Percentiles rank a stretch among this genome's conserved stretches.
Conservation (phyloP, 2,329 filamentous ascomycete genomes). For the Zymoseptoria crescenta region DNA sequence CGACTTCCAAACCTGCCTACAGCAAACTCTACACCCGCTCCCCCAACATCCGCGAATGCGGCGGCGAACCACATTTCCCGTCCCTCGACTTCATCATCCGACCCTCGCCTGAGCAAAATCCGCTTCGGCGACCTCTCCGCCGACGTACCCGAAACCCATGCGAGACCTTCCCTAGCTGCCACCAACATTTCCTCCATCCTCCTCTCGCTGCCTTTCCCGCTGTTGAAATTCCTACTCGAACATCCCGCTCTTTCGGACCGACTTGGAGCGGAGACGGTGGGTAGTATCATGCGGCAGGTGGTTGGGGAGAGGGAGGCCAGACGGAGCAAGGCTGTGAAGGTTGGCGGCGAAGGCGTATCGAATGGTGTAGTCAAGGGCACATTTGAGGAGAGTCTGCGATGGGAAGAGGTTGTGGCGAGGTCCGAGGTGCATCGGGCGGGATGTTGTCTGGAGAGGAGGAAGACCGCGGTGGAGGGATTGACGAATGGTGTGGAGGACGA, state of each 20-base stretch:
- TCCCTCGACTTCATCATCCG: constrained; percentile 28
- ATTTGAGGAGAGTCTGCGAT: neutral
- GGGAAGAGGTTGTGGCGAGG: neutral
- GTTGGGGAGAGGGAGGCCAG: constrained; percentile 37
- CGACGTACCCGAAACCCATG: constrained; percentile 32
- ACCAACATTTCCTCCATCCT: constrained; percentile 57
- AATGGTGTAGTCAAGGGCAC: neutral
- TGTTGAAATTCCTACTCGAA: constrained; percentile 59
- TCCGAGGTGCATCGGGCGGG: neutral
- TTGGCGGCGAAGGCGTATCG: constrained; percentile 1
- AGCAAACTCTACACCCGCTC: neutral
- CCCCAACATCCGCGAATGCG: neutral
- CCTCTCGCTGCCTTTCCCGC: constrained; percentile 60
- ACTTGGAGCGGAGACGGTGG: constrained; percentile 34
- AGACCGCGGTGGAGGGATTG: neutral
- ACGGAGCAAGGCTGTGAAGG: constrained; percentile 23
- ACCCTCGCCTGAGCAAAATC: constrained; percentile 55
- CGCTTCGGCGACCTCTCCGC: constrained; percentile 60
- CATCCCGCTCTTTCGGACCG: constrained; percentile 47
- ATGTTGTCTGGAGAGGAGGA: neutral
- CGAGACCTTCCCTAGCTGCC: constrained; percentile 32
- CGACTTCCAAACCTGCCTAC: constrained; percentile 33
- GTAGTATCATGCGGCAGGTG: constrained; percentile 35
- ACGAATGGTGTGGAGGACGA: neutral
- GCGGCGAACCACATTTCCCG: constrained; percentile 24